Evolutionary conservation across 1,284 basidiomycete species (phyloP).

Genomic region (Anthracocystis setariae): DNA sequence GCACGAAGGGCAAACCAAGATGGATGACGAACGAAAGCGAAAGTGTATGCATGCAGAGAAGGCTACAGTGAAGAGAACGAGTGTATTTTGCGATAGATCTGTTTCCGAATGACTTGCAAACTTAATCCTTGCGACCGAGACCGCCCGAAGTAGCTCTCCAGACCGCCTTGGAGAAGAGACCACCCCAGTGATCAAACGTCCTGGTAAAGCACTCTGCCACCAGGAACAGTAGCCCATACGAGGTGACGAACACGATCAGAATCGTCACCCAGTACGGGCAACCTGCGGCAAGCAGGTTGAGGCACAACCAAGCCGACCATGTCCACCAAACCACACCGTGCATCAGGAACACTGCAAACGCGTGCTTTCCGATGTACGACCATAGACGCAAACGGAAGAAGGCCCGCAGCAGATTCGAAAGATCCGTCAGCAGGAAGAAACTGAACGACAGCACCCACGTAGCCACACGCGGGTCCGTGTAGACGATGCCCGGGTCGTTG

Average conservation of each 20-base stretch:
- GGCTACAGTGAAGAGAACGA: constrained; percentile 1
- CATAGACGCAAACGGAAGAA: constrained; percentile 57
- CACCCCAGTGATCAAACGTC: constrained; percentile 59
- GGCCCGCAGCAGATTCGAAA: constrained; percentile 46
- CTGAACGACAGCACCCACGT: constrained; percentile 50
- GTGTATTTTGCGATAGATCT: constrained; percentile 1
- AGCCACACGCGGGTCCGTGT: constrained; percentile 47
- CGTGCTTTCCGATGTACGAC: constrained; percentile 54
- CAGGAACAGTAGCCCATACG: constrained; percentile 44
- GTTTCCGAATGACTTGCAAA: neutral
- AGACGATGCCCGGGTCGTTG: constrained; percentile 24
- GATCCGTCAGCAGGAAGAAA: constrained; percentile 58
- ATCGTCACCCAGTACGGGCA: constrained; percentile 60
- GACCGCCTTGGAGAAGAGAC: constrained; percentile 53
- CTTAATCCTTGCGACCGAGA: constrained; percentile 38
- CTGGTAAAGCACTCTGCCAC: constrained; percentile 55
- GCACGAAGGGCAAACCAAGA: too few relatives aligned
- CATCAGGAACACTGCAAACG: constrained; percentile 57
- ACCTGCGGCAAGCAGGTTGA: constrained; percentile 43
- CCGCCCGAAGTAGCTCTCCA: constrained; percentile 56
- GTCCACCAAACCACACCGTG: constrained; percentile 62
- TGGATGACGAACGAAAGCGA: neutral
- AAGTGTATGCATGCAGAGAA: neutral
- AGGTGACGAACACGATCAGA: constrained; percentile 52
- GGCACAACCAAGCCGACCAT: constrained; percentile 56